A percentile compares a stretch with the other conserved stretches of the same genome.
Evolutionary conservation across 139 green algal species (phyloP).

Genomic region (Astrephomene gubernaculifera): DNA sequence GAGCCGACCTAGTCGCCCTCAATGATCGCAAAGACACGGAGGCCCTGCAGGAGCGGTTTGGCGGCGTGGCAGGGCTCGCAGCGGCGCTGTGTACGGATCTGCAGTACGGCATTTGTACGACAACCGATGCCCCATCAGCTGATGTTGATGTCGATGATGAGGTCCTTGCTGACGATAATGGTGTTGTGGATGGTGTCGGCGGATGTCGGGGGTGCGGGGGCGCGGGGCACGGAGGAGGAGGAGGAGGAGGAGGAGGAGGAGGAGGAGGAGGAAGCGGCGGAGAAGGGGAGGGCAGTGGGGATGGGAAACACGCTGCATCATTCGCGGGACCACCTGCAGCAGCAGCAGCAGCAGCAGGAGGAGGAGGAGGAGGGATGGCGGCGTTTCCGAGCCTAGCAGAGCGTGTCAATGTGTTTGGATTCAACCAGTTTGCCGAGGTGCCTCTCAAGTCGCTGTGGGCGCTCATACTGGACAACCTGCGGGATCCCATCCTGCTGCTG

Average conservation of each 20-base stretch:
- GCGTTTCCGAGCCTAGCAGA: no score
- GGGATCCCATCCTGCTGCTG: slow-evolving; percentile 93
- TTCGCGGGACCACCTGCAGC: not conserved
- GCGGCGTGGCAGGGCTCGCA: slow-evolving; percentile 9
- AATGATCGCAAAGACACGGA: slow-evolving; percentile 10
- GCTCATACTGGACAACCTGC: slow-evolving; percentile 43
- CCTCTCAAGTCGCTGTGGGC: slow-evolving; percentile 15
- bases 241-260: not conserved
- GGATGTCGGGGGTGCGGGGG: no score
- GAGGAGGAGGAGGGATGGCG: no score
- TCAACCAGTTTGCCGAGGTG: slow-evolving; percentile 7
- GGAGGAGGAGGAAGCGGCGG: not conserved
- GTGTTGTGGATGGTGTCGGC: no score
- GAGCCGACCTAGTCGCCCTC: not conserved
- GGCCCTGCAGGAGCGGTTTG: not conserved
- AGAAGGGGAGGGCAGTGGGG: no score
- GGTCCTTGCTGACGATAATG: no score
- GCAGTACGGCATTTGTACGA: not conserved
- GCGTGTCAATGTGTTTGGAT: no score
- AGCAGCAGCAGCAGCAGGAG: not conserved
- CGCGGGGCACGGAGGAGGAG: not conserved
- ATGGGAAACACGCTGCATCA: no score
- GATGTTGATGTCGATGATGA: no score
- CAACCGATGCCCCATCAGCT: no score
- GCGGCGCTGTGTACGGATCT: not conserved